Percentiles rank a stretch among this genome's conserved stretches.
Conservation (phyloP, 2,329 filamentous ascomycete species). For the Arthroderma uncinatum region DNA sequence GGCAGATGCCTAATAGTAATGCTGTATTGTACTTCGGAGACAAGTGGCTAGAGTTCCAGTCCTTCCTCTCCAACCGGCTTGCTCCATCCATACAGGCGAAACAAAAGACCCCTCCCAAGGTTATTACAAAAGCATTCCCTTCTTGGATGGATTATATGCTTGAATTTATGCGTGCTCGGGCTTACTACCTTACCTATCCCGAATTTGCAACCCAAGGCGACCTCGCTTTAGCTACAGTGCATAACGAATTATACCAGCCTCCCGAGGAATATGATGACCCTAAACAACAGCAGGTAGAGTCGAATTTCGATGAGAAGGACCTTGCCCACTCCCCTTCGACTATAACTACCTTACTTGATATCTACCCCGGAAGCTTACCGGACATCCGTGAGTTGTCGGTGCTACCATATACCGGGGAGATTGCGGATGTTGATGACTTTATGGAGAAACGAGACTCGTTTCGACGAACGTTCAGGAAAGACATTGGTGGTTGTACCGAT, state of each 20-base stretch:
- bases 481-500: conserved; percentile 55
- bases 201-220: conserved; percentile 40
- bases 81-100: conserved; percentile 17
- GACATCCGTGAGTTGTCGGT: conserved; percentile 44
- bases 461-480: conserved; percentile 46
- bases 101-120: conserved; percentile 32
- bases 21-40: conserved; percentile 73
- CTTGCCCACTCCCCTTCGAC: conserved; percentile 27
- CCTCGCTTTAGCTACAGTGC: conserved; percentile 56
- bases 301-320: conserved; percentile 18
- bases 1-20: conserved; percentile 74
- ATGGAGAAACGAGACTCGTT: conserved; percentile 41
- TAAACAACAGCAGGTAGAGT: not conserved
- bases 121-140: conserved; percentile 57
- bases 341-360: conserved; percentile 38
- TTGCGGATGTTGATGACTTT: conserved; percentile 29
- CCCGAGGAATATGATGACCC: conserved; percentile 54
- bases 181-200: conserved; percentile 73
- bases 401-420: conserved; percentile 53
- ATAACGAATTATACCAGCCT: conserved; percentile 59
- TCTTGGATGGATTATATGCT: conserved; percentile 70
- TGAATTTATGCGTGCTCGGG: conserved; percentile 62
- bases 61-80: conserved; percentile 59
- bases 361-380: conserved; percentile 41
- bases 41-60: conserved; percentile 77